Percentiles rank a stretch among this genome's conserved stretches.
These are phyloP conservation scores for Colletotrichum orbiculare DNA, from an alignment of 2,329 filamentous ascomycete genomes.

Conservation along the genomic window DNA sequence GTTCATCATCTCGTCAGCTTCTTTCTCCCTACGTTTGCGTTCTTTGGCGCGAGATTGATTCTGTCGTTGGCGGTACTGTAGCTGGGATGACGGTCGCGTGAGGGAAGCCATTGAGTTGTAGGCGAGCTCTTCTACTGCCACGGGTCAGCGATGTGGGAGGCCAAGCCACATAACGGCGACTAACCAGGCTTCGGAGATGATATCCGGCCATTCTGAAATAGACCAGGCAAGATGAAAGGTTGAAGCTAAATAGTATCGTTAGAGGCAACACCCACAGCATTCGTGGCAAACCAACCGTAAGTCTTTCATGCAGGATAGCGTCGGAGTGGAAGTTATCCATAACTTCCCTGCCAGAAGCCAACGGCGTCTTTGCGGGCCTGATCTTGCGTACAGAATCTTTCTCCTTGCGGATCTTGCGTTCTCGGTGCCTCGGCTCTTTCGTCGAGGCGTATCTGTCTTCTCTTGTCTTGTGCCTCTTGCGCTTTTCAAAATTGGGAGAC, in stretches of 20 bases:
- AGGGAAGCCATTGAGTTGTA: constrained; percentile 35
- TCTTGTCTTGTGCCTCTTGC: constrained; percentile 65
- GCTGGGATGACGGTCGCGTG: constrained; percentile 14
- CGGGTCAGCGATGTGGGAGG: background rate
- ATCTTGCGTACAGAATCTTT: constrained; percentile 34
- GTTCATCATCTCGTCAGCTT: constrained; percentile 49
- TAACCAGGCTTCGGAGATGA: constrained; percentile 45
- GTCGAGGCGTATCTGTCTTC: constrained; percentile 64
- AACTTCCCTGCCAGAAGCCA: constrained; percentile 56
- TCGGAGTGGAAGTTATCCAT: constrained; percentile 67
- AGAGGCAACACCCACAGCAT: constrained; percentile 6
- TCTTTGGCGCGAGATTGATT: constrained; percentile 38
- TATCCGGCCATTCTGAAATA: constrained; percentile 56
- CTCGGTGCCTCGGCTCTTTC: constrained; percentile 39
- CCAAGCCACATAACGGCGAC: constrained; percentile 10
- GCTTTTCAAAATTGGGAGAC: constrained; percentile 56
- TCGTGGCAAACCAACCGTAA: constrained; percentile 45
- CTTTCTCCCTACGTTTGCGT: constrained; percentile 44
- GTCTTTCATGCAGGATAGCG: constrained; percentile 56
- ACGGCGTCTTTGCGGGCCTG: constrained; percentile 39
- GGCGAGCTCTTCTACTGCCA: constrained; percentile 23
- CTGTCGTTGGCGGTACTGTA: constrained; percentile 28
- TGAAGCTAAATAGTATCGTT: constrained; percentile 45
- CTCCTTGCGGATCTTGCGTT: constrained; percentile 38
- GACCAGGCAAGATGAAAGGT: constrained; percentile 50